A percentile compares a stretch with the other conserved stretches of the same genome.
These are phyloP conservation scores for Flaveria brownii DNA, from an alignment of 129 eudicot genomes.

Conservation along the genomic window DNA sequence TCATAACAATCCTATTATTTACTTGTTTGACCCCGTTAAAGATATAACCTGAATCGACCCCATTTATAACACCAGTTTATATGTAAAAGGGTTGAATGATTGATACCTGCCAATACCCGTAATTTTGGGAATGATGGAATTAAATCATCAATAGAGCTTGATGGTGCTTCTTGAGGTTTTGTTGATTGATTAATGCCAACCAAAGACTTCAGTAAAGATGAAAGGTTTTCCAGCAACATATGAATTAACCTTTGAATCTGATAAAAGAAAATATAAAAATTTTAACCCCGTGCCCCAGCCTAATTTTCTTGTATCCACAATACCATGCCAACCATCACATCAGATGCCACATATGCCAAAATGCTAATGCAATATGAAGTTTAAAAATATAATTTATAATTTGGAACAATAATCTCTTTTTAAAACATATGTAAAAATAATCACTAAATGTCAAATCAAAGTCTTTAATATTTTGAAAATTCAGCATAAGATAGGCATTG, in stretches of 20 bases:
- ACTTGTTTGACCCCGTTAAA: not conserved
- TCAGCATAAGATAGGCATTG: not conserved
- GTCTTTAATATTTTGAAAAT: not conserved
- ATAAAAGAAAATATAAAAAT: not conserved
- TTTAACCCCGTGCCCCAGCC: too few relatives aligned
- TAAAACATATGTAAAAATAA: not conserved
- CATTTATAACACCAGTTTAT: not conserved
- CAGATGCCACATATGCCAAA: not conserved
- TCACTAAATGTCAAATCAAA: not conserved
- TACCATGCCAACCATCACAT: too few relatives aligned
- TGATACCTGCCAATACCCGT: constrained; percentile 65
- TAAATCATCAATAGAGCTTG: constrained; percentile 41
- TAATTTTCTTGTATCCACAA: too few relatives aligned
- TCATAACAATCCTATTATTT: not conserved
- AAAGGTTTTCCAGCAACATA: constrained; percentile 67
- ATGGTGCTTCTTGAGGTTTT: constrained; percentile 38
- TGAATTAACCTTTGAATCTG: constrained; percentile 89
- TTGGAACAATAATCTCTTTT: not conserved
- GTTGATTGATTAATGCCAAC: constrained; percentile 39
- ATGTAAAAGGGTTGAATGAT: not conserved
- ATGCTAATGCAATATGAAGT: not conserved
- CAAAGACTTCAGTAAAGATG: constrained; percentile 66
- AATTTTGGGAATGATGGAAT: constrained; percentile 65
- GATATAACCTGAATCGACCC: not conserved
- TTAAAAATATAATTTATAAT: not conserved